Evolutionary conservation across 192 early-diverging fungal species (phyloP), one percentile per base, ranked within the genome.

Genomic region (Coemansia sp.): DNA sequence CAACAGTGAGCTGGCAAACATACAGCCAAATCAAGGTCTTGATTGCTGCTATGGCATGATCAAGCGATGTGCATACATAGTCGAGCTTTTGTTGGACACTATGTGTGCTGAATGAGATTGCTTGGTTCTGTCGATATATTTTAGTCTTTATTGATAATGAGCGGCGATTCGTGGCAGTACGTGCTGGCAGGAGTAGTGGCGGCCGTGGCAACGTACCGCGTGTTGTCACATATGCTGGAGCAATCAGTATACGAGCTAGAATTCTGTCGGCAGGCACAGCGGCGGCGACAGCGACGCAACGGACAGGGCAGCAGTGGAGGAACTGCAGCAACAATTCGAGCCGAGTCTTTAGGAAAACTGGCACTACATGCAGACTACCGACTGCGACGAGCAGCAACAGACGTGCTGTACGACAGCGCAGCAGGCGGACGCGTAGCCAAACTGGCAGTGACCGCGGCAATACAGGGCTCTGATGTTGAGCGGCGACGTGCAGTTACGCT

Each of bases 401-500:
- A 79, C 21, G 57, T 79, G 37, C 31, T 79, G 42, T 61, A 62
- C 12, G 76, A 79, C 38, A 48, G 24, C 40, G 70, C 64, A 14
- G 68, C 63, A 58, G 42, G 66, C 17, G 24, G 21, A 1, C 48
- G 52, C 9, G 58, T 68, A 60, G 56, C 73, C 21, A 3, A 2
- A 25, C 50, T 70, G 67, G 46, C 68, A 15, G 38, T 73, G 10
- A 15, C n/a, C 23, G 8, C 51, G 50, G 67, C 67, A 3, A 18
- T 10, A 28, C 14, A 60, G 6, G 55, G 20, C 7, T 40, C 56
- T 11, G 14, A 24, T 11, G 58, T 44, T 3, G 56, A 48, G 44
- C 61, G 60, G 31, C 15, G 62, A 23, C 60, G 61, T 5, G 71
- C 59, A 4, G 53, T 56, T 17, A 25, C 52, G n/a, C 47, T 73